A percentile compares a stretch with the other conserved stretches of the same genome.
Conservation (phyloP, 805 yeast genomes). For the Barnettozyma wickerhamii region DNA sequence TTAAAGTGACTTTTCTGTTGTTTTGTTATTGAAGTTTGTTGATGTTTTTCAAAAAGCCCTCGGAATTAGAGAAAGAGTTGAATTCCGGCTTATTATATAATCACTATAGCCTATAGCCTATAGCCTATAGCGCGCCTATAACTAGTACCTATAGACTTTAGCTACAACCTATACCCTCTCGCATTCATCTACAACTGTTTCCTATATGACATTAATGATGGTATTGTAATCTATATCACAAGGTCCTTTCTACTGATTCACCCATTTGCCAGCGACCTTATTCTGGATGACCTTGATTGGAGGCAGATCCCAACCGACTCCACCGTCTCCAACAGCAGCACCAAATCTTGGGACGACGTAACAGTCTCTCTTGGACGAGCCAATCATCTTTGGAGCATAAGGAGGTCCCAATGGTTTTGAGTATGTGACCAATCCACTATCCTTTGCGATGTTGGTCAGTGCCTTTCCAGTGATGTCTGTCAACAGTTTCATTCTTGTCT, state of each 20-base stretch:
- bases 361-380: constrained; percentile 70
- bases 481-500: constrained; percentile 65
- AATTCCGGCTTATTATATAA: too few relatives aligned
- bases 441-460: constrained; percentile 70
- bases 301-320: constrained; percentile 89
- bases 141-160: too few relatives aligned
- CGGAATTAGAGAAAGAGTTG: too few relatives aligned
- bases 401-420: constrained; percentile 93
- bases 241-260: constrained; percentile 25
- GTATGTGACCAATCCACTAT: constrained; percentile 68
- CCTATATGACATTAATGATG: too few relatives aligned
- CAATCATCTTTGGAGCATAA: constrained; percentile 68
- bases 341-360: constrained; percentile 92
- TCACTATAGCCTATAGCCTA: too few relatives aligned
- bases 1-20: too few relatives aligned
- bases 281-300: constrained; percentile 71
- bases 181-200: not conserved
- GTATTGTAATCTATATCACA: constrained; percentile 2
- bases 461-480: constrained; percentile 74
- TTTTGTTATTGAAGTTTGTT: too few relatives aligned
- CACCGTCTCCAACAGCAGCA: constrained; percentile 76
- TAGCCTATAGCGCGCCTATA: too few relatives aligned
- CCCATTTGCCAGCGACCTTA: constrained; percentile 68
- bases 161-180: too few relatives aligned
- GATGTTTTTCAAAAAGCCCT: too few relatives aligned